A percentile compares a stretch with the other conserved stretches of the same genome.
These are phyloP conservation scores for Fusarium sp. DNA, from an alignment of 2,329 filamentous ascomycete genomes.

Conservation along the genomic window DNA sequence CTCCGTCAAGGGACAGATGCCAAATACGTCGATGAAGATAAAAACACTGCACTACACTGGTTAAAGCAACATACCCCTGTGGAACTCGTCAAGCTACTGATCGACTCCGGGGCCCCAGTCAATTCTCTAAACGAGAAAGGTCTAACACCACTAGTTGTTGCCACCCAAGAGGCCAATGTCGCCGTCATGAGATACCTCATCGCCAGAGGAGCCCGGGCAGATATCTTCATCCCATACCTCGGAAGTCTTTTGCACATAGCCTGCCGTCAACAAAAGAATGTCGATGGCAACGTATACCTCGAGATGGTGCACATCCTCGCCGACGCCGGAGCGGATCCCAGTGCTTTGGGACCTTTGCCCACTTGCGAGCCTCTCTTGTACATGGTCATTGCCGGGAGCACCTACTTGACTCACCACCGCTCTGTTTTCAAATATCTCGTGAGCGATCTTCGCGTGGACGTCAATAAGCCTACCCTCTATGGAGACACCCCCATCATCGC, in stretches of 20 bases:
- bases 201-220: neutral
- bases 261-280: neutral
- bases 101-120: neutral
- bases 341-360: neutral
- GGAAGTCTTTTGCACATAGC: constrained; percentile 5
- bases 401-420: neutral
- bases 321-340: neutral
- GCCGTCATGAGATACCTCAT: neutral
- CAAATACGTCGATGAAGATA: neutral
- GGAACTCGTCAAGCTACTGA: neutral
- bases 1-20: neutral
- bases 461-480: neutral
- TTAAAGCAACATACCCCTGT: neutral
- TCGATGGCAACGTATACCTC: neutral
- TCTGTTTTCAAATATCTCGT: neutral
- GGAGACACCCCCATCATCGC: neutral
- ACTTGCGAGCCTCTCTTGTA: neutral
- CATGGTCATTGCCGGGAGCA: neutral
- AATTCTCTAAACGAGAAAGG: neutral
- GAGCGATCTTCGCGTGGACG: neutral
- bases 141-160: neutral
- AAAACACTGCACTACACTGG: neutral
- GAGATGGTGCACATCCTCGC: neutral
- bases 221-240: neutral
- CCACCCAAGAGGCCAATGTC: neutral